Percentiles rank a stretch among this genome's conserved stretches.
phyloP scores from a whole-genome alignment of 257 asterid genomes.

The Solanum megistacrolobum region DNA sequence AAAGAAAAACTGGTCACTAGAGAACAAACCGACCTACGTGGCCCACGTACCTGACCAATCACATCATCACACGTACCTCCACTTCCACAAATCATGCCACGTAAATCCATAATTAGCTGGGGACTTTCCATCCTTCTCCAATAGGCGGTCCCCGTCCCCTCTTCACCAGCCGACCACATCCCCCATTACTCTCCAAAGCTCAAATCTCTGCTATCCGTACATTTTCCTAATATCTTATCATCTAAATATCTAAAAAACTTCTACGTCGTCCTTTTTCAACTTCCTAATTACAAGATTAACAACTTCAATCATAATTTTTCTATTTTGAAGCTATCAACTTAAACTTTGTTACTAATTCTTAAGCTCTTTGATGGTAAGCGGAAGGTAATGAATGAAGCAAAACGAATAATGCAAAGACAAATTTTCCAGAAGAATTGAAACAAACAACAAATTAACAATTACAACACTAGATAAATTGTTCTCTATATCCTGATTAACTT shows the following conservation, averaged over 20 bases:
- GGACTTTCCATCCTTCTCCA: background rate
- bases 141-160: constrained; percentile 9
- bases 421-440: background rate
- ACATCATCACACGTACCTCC: background rate
- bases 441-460: background rate
- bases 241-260: background rate
- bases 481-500: constrained; percentile 6
- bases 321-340: background rate
- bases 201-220: background rate
- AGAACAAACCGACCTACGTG: constrained; percentile 13
- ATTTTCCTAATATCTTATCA: background rate
- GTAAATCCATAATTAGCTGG: constrained; percentile 8
- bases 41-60: background rate
- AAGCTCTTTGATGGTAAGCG: background rate
- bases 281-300: background rate
- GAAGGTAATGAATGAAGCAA: background rate
- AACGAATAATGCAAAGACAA: background rate
- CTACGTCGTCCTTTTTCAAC: background rate
- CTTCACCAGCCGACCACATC: constrained; percentile 22
- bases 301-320: too few species aligned
- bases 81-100: constrained; percentile 9
- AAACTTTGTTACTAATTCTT: background rate
- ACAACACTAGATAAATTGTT: background rate
- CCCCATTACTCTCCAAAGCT: background rate
- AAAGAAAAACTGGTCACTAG: background rate